A percentile compares a stretch with the other conserved stretches of the same genome.
phyloP scores from a whole-genome alignment of 345 rosid genomes.

The Dovyalis caffra region DNA sequence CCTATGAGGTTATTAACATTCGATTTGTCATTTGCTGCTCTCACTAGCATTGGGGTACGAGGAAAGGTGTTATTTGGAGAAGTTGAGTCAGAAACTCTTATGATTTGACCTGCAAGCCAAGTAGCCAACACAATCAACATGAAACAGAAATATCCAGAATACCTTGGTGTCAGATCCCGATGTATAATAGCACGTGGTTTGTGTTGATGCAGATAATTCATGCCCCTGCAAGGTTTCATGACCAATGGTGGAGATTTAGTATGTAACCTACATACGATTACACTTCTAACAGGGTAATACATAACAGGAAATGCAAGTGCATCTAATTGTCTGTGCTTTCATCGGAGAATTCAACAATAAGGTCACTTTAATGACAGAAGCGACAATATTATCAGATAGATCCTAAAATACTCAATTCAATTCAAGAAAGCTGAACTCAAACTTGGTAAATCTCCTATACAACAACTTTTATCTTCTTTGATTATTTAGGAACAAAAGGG shows the following conservation, averaged over 20 bases:
- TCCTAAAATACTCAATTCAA: background rate
- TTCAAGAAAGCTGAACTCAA: background rate
- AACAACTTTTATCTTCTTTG: no score
- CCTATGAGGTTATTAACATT: no score
- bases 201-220: constrained; percentile 72
- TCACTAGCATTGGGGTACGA: background rate
- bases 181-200: constrained; percentile 59
- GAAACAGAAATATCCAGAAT: constrained; percentile 10
- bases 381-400: background rate
- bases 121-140: background rate
- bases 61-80: no score
- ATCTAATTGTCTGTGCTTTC: background rate
- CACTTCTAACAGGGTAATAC: background rate
- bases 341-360: background rate
- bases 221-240: constrained; percentile 45
- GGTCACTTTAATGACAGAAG: background rate
- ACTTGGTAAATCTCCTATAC: background rate
- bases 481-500: no score
- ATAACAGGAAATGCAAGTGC: constrained; percentile 8
- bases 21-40: background rate
- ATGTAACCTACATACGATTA: background rate
- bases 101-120: background rate
- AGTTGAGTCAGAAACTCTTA: background rate
- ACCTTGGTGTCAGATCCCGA: constrained; percentile 70
- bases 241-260: background rate